These are phyloP conservation scores for Pseudozyma tsukubaensis DNA, from an alignment of 1,284 basidiomycete genomes.

Conservation along the genomic window DNA sequence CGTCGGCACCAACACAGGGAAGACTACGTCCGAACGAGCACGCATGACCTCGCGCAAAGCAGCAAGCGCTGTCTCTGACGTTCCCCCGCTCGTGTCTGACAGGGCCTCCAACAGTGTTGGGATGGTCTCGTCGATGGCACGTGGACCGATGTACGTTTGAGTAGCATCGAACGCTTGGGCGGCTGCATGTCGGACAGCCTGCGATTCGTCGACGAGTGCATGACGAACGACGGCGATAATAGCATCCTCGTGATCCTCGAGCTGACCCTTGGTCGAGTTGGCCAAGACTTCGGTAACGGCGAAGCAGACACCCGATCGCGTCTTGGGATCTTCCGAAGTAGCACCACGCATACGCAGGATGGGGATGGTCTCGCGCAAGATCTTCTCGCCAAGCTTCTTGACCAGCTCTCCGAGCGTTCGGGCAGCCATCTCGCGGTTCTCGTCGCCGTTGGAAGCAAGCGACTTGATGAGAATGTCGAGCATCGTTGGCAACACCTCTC, in stretches of 20 bases:
- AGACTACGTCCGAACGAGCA: slow-evolving; percentile 76
- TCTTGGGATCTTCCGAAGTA: slow-evolving; percentile 78
- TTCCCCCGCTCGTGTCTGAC: slow-evolving; percentile 71
- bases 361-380: slow-evolving; percentile 84
- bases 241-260: slow-evolving; percentile 89
- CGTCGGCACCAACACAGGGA: slow-evolving; percentile 97
- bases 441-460: slow-evolving; percentile 81
- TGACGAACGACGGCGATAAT: slow-evolving; percentile 81
- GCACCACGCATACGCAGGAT: slow-evolving; percentile 77
- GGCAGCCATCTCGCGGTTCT: slow-evolving; percentile 85
- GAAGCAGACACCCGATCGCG: slow-evolving; percentile 88
- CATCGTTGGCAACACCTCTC: slow-evolving; percentile 86
- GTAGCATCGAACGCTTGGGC: slow-evolving; percentile 93
- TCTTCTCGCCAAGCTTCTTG: slow-evolving; percentile 94
- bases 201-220: slow-evolving; percentile 88
- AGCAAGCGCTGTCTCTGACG: slow-evolving; percentile 89
- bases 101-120: slow-evolving; percentile 94
- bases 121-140: slow-evolving; percentile 95
- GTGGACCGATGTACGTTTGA: slow-evolving; percentile 87
- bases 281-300: slow-evolving; percentile 90
- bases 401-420: slow-evolving; percentile 77
- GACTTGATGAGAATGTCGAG: slow-evolving; percentile 75
- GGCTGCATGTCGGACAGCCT: slow-evolving; percentile 88
- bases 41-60: slow-evolving; percentile 85
- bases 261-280: slow-evolving; percentile 83